These are phyloP conservation scores for Myxozyma vanderwaltii DNA, from an alignment of 805 yeast genomes.

Conservation along the genomic window DNA sequence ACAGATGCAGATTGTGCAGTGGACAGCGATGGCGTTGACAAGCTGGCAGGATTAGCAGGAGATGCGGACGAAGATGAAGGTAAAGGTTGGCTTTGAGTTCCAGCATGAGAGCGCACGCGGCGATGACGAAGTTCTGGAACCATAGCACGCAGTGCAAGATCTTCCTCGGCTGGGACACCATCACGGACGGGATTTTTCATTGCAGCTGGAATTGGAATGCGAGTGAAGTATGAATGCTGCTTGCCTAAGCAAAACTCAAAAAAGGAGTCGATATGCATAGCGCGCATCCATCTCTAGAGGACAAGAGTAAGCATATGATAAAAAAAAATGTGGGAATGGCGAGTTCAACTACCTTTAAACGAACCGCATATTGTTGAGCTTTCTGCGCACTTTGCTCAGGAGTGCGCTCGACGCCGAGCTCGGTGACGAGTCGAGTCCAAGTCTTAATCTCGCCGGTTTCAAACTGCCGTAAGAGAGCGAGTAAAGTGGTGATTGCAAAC, in stretches of 20 bases:
- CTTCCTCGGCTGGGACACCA: slow-evolving; percentile 32
- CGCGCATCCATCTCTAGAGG: slow-evolving; percentile 31
- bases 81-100: not conserved
- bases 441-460: slow-evolving; percentile 31
- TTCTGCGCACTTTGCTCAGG: slow-evolving; percentile 32
- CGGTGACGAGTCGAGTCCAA: slow-evolving; percentile 31
- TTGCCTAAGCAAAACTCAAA: slow-evolving; percentile 32
- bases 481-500: slow-evolving; percentile 19
- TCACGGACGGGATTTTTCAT: slow-evolving; percentile 14
- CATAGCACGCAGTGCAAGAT: slow-evolving; percentile 29
- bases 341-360: slow-evolving; percentile 25
- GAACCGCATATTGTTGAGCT: slow-evolving; percentile 33
- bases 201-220: slow-evolving; percentile 24
- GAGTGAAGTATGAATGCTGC: slow-evolving; percentile 23
- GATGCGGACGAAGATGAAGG: not conserved
- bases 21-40: slow-evolving; percentile 4
- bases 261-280: slow-evolving; percentile 34
- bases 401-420: slow-evolving; percentile 32
- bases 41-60: not conserved
- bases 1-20: not conserved
- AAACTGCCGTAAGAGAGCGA: slow-evolving; percentile 22
- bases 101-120: slow-evolving; percentile 2
- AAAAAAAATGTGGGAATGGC: not conserved
- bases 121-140: slow-evolving; percentile 21
- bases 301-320: not conserved